Evolutionary conservation across 306 rosid species (phyloP).

Genomic region (Coriaria nepalensis): DNA sequence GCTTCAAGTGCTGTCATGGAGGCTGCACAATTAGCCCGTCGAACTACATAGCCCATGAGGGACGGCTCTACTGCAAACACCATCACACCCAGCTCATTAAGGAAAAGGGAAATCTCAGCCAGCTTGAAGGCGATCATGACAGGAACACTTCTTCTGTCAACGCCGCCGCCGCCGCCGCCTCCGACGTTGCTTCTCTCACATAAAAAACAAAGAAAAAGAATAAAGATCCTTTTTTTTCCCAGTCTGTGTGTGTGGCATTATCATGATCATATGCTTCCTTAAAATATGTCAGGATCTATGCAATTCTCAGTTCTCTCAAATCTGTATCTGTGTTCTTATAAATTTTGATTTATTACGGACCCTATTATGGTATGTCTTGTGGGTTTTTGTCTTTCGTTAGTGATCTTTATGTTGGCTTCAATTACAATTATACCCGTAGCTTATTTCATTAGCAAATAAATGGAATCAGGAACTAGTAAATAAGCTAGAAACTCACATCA

Average conservation of each 20-base stretch:
- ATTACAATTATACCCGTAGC: no score
- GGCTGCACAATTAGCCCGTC: constrained; percentile 97
- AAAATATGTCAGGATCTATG: constrained; percentile 25
- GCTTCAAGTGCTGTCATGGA: constrained; percentile 96
- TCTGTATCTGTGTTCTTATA: not conserved
- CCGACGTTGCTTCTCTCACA: constrained; percentile 1
- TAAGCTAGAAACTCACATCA: no score
- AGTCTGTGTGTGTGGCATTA: constrained; percentile 16
- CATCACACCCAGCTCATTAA: constrained; percentile 87
- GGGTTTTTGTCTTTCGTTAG: no score
- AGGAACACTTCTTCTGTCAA: constrained; percentile 16
- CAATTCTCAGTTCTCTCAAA: constrained; percentile 11
- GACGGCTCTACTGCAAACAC: constrained; percentile 91
- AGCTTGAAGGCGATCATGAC: constrained; percentile 81
- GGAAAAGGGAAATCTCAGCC: constrained; percentile 94
- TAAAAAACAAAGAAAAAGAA: not conserved
- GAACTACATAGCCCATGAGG: constrained; percentile 93
- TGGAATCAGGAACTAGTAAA: no score
- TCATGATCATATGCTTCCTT: constrained; percentile 13
- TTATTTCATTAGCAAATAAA: no score
- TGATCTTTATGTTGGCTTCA: no score
- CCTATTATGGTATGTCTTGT: no score
- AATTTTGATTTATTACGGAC: not conserved
- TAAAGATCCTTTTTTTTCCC: constrained; percentile 3
- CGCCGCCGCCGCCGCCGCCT: not conserved